Evolutionary conservation across 441 rosid genomes (phyloP).

Genomic region (Capsella rubella): DNA sequence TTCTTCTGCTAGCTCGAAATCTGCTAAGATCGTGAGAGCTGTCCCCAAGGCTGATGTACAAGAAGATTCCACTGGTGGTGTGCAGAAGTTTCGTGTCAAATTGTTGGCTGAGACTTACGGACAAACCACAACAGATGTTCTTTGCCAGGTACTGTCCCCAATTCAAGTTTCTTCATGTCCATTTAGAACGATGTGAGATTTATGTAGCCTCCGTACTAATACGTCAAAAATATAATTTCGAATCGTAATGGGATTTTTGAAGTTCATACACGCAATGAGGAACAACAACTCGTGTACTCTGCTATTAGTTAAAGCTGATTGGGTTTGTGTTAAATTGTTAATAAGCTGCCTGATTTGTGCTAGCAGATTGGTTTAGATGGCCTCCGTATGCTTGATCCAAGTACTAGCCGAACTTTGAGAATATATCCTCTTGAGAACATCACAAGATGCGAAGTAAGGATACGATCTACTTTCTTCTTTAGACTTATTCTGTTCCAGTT

Average conservation of each 20-base stretch:
- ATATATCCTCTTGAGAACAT: conserved; percentile 95
- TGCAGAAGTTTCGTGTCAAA: conserved; percentile 95
- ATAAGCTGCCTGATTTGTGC: conserved; percentile 14
- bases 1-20: conserved; percentile 50
- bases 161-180: not conserved
- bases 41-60: conserved; percentile 89
- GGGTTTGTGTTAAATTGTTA: not conserved
- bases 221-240: no score
- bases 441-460: conserved; percentile 93
- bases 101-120: conserved; percentile 86
- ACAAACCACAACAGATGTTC: conserved; percentile 88
- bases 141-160: conserved; percentile 74
- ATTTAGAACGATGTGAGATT: not conserved
- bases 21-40: conserved; percentile 85
- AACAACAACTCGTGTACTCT: not conserved
- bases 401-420: conserved; percentile 78
- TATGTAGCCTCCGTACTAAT: not conserved
- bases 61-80: conserved; percentile 83
- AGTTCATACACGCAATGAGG: not conserved
- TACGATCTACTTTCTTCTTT: not conserved
- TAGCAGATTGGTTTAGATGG: conserved; percentile 96
- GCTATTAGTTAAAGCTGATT: not conserved
- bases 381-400: conserved; percentile 98
- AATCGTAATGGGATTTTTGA: no score
- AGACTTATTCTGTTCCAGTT: not conserved